phyloP scores from a whole-genome alignment of 2,329 filamentous ascomycete genomes.

The Cytospora piceicola region DNA sequence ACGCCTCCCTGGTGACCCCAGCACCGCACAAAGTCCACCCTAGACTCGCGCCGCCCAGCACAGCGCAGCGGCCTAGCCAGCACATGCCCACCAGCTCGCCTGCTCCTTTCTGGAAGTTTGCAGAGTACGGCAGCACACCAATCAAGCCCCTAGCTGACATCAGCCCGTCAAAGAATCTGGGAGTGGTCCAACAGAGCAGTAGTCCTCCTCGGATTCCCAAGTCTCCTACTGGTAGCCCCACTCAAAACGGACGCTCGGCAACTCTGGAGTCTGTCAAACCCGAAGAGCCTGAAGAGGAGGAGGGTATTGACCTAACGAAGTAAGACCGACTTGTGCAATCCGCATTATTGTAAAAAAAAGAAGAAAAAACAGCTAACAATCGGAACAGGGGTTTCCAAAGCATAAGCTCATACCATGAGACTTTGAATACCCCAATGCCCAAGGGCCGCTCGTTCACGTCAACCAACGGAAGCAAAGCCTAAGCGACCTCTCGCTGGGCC shows the following conservation, averaged over 20 bases:
- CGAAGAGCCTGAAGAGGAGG: slow-evolving; percentile 48
- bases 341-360: rapidly evolving
- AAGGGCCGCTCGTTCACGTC: slow-evolving; percentile 30
- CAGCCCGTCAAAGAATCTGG: slow-evolving; percentile 59
- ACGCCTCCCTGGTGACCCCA: slow-evolving; percentile 68
- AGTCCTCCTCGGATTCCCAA: slow-evolving; percentile 58
- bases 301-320: slow-evolving; percentile 64
- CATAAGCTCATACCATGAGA: slow-evolving; percentile 65
- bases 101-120: slow-evolving; percentile 87
- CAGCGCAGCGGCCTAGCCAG: slow-evolving; percentile 78
- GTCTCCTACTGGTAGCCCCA: slow-evolving; percentile 58
- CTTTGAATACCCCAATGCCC: slow-evolving; percentile 40
- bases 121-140: slow-evolving; percentile 75
- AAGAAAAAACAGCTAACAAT: neutral
- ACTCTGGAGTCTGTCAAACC: slow-evolving; percentile 33
- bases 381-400: slow-evolving; percentile 63
- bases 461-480: slow-evolving; percentile 22
- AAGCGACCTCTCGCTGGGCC: neutral
- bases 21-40: slow-evolving; percentile 75
- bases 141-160: slow-evolving; percentile 56
- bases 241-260: slow-evolving; percentile 38
- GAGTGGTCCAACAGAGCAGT: slow-evolving; percentile 55
- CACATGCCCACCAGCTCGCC: slow-evolving; percentile 86
- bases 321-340: slow-evolving; percentile 40
- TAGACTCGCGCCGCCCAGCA: slow-evolving; percentile 77